A percentile compares a stretch with the other conserved stretches of the same genome.
Evolutionary conservation across 2,329 filamentous ascomycete genomes (phyloP).

Genomic region (Aspergillus hortae): DNA sequence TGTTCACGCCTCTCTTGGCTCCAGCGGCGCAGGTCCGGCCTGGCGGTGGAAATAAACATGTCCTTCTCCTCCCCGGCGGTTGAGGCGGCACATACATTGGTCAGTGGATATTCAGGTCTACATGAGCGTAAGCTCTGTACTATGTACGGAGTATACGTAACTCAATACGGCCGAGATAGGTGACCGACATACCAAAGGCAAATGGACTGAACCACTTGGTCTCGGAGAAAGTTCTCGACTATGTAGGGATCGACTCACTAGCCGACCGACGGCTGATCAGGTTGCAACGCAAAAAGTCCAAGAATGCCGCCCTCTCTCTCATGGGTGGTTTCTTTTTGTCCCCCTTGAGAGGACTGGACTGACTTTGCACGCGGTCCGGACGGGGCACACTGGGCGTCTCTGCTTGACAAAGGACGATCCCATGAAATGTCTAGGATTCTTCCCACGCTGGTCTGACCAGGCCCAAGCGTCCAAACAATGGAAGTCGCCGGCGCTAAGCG

Average conservation of each 20-base stretch:
- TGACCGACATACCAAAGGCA: background rate
- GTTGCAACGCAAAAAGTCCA: background rate
- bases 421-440: no score
- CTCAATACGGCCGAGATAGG: background rate
- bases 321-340: no score
- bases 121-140: no score
- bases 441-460: background rate
- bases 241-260: background rate
- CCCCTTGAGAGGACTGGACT: background rate
- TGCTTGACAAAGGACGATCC: no score
- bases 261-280: background rate
- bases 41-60: no score
- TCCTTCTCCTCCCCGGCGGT: no score
- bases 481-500: background rate
- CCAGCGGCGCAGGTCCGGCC: no score
- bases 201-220: background rate
- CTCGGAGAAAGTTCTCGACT: background rate
- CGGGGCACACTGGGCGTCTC: no score
- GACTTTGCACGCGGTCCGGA: background rate
- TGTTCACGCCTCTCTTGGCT: background rate
- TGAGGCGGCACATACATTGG: no score
- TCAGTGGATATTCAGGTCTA: no score
- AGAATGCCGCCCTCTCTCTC: background rate
- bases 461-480: background rate
- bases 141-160: no score